Evolutionary conservation across 306 rosid species (phyloP), one percentile per base, ranked within the genome.

Genomic region (Lathyrus oleraceus): DNA sequence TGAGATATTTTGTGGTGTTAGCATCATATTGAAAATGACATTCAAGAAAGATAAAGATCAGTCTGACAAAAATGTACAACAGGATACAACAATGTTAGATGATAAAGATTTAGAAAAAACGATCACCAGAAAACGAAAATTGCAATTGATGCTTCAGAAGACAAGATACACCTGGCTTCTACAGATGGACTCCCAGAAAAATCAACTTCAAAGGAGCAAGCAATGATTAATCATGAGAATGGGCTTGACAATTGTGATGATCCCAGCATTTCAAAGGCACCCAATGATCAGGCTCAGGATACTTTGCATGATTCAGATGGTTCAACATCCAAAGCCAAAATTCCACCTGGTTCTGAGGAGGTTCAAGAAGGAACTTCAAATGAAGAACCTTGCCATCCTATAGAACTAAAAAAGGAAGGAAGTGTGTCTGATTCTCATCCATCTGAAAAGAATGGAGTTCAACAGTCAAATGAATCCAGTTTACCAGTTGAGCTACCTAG

Each of bases 61-160:
- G 76, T 83, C 72, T 61, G 83, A 80, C 69, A 36, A 3, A 49
- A 74, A 58, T 65, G 73, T 70, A 75, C 81, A 84, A 65, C 83
- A 72, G 62, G 90, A 71, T 76, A 71, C 81, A 23, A 72, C 75
- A 12, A 63, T 43, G 38, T 70, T 78, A 74, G 82, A 80, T 63
- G 87, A 73, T 15, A 69, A 42, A 75, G 79, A 44, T 76, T 58
- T 78, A 79, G 79, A n/a, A n/a, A 82, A 25, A 66, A 53, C 47
- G 77, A 79, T 74, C 52, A 61, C 63, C 32, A 40, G 68, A 71
- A 72, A 70, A 68, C 63, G 65, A 77, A 77, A 62, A 54, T 32
- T 67, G 81, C 72, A 73, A 83, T 81, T 67, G 69, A 69, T 83
- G 65, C 69, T 74, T 69, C 69, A 27, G 83, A 87, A 69, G 88